Evolutionary conservation across 345 rosid species (phyloP), one percentile per base, ranked within the genome.

Genomic region (Pugionium cornutum): DNA sequence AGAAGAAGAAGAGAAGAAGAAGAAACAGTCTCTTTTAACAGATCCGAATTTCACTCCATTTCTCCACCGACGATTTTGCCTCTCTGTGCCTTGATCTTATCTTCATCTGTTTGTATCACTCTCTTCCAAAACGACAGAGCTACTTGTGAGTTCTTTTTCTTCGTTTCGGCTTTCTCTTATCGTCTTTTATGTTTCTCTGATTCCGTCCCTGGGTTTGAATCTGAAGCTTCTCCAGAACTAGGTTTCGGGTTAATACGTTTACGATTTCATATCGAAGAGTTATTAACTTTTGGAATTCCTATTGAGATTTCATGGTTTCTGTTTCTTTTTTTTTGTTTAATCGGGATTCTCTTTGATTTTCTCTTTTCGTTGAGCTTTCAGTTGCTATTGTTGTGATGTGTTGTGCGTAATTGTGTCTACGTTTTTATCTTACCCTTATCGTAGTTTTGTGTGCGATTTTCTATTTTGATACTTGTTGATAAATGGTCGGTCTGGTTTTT

Each of bases 1-100:
- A 9, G 11, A 2, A 27, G 51, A 52, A 18, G 18, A 18, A 18
- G 18, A 4, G 35, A 28, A 9, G 47, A 45, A 5, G 54, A n/a
- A 36, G 57, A n/a, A 30, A 11, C 11, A 64, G n/a, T 35, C 63
- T 68, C 33, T 9, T 9, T 47, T 18, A 18, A 18, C 18, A 69
- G 67, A 69, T 69, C 73, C 67, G 66, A 51, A 41, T 69, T 66
- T 69, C 74, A 0, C 54, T 69, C 67, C 43, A 10, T 59, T 50
- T 40, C 66, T 40, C 45, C 9, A 52, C 36, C 37, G 34, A 29
- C 50, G 50, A 58, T 60, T 60, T 1, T 42, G 11, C 25, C 28
- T 45, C 31, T 8, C 61, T 9, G 5, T 9, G 30, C 11, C 30
- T 63, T 37, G 28, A 36, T 64, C 55, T 10, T 47, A 36, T 64